Evolutionary conservation across 495 filamentous ascomycete genomes (phyloP), one percentile per base, ranked within the genome.

Genomic region (Penicillium alfredii): DNA sequence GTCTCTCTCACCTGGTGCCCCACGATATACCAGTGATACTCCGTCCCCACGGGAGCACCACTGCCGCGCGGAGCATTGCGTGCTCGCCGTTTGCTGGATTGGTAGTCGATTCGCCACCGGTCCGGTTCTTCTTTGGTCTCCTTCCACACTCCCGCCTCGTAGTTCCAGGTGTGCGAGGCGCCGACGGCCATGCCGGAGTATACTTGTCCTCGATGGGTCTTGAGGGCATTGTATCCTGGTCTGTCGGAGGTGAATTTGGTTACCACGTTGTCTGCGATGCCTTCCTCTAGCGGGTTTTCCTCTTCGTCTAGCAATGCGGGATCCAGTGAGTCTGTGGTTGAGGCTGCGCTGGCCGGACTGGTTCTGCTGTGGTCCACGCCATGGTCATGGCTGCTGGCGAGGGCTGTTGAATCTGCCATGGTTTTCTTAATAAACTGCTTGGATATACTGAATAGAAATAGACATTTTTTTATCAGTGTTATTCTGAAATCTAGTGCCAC

Each of bases 1-100:
- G 8, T 15, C n/a, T 13, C 4, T 33, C 42, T 15, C 41, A 61
- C 58, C 54, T 62, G 61, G 43, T 65, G 61, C 8, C 42, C 59
- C 7, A 65, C 49, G 21, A 63, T 56, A 6, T 57, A 43, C 61
- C 56, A 59, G 41, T 63, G 59, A 45, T 61, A 61, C 30, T 63
- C 56, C 10, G 56, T 57, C 4, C 61, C 61, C 19, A 61, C 54
- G 15, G 54, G 56, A 7, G 55, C 56, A 40, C 61, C 61, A 31
- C 52, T 59, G 0, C 56, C 58, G 40, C 41, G 37, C 0, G 56
- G 54, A 25, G 56, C 58, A 17, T 44, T 58, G 9, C 49, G 44
- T 3, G 50, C 50, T 1, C 61, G 46, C 33, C 52, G 35, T 36
- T 62, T 64, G 13, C 47, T 56, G 6, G 56, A 53, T 27, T 39